Conservation (phyloP, 2,329 filamentous ascomycete species). For the Cladophialophora immunda region DNA sequence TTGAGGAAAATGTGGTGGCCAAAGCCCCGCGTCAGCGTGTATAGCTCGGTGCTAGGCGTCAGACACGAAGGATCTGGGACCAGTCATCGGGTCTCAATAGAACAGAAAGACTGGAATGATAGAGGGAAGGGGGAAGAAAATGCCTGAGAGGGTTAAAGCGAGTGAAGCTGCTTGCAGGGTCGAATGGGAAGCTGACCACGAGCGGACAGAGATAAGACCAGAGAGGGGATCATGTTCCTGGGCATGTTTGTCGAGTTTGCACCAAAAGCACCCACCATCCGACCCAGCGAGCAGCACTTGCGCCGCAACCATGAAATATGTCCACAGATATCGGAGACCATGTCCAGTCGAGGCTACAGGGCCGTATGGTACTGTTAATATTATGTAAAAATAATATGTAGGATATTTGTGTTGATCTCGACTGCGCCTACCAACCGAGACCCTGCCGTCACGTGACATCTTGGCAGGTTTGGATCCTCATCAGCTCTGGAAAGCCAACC, state of each 20-base stretch:
- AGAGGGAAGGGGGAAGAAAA: constrained; percentile 23
- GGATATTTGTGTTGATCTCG: too few relatives aligned
- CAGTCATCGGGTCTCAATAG: constrained; percentile 13
- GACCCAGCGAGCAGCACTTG: neutral
- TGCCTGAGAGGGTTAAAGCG: constrained; percentile 33
- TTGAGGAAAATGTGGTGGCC: constrained; percentile 6
- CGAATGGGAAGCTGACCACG: constrained; percentile 30
- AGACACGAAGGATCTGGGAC: neutral
- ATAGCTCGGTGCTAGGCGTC: constrained; percentile 10
- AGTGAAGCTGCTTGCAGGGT: neutral
- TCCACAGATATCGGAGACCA: neutral
- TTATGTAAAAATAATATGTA: too few relatives aligned
- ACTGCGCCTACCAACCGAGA: too few relatives aligned
- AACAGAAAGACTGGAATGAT: neutral
- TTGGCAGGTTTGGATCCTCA: neutral
- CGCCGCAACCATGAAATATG: neutral
- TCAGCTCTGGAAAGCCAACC: too few relatives aligned
- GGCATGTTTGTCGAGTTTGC: constrained; percentile 24
- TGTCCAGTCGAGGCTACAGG: neutral
- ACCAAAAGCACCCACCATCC: neutral
- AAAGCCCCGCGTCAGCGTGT: constrained; percentile 22
- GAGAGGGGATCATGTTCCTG: constrained; percentile 3
- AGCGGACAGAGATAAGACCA: constrained; percentile 20
- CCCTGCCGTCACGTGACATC: neutral
- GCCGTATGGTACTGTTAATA: neutral